Evolutionary conservation across 2,329 filamentous ascomycete genomes (phyloP).

Genomic region (Aureobasidium musti): DNA sequence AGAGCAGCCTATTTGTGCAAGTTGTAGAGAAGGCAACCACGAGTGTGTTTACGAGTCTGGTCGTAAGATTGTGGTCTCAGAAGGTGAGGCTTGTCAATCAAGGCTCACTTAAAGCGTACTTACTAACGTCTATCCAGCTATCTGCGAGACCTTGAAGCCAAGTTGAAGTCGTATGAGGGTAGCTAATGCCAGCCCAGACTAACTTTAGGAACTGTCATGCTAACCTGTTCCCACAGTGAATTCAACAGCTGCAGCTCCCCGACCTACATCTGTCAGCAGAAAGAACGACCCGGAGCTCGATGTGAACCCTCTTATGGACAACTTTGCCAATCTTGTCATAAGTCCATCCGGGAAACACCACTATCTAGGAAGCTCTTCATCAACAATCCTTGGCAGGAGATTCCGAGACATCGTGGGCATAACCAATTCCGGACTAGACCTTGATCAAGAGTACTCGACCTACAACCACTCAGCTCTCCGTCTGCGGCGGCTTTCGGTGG

Average conservation of each 20-base stretch:
- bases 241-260: neutral
- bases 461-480: conserved; percentile 40
- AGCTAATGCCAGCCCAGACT: neutral
- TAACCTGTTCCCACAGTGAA: neutral
- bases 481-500: conserved; percentile 41
- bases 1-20: conserved; percentile 19
- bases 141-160: conserved; percentile 12
- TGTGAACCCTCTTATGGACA: conserved; percentile 25
- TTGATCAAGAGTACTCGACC: conserved; percentile 33
- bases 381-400: conserved; percentile 34
- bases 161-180: conserved; percentile 16
- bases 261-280: neutral
- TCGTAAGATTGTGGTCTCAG: neutral
- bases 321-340: conserved; percentile 30
- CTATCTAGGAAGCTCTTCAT: conserved; percentile 37
- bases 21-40: conserved; percentile 10
- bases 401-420: conserved; percentile 35
- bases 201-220: neutral
- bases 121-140: conserved; percentile 3
- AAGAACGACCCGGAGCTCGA: conserved; percentile 16
- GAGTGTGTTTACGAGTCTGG: conserved; percentile 11
- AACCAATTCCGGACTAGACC: neutral
- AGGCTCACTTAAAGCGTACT: neutral
- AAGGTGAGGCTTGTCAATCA: neutral
- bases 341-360: conserved; percentile 31